Conservation (phyloP, 768 basidiomycete species). For the Gloeostereum incarnatum region DNA sequence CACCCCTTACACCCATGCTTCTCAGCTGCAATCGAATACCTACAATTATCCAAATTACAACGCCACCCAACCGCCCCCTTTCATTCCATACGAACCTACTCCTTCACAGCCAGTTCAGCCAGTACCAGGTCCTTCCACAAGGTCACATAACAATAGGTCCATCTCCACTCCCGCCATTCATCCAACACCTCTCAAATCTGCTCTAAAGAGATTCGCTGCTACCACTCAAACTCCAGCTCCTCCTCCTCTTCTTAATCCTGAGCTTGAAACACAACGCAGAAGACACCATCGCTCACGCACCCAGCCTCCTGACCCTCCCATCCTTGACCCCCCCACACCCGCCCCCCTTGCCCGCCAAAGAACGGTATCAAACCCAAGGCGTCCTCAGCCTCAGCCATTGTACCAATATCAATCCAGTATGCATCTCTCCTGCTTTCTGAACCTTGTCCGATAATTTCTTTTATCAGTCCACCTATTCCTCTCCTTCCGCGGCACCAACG, state of each 20-base stretch:
- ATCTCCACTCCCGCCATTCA: conserved; percentile 14
- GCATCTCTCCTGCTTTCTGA: not conserved
- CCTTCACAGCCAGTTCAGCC: not conserved
- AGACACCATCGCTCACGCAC: no score
- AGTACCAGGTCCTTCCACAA: not conserved
- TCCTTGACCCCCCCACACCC: no score
- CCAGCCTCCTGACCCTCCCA: no score
- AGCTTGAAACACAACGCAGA: not conserved
- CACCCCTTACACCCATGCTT: conserved; percentile 6
- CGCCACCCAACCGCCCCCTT: not conserved
- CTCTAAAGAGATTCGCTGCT: conserved; percentile 43
- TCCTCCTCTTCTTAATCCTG: not conserved
- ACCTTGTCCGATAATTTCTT: conserved; percentile 1
- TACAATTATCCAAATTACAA: no score
- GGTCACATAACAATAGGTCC: not conserved
- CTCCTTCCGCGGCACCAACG: conserved; percentile 55
- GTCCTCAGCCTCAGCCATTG: conserved; percentile 1
- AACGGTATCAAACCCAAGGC: conserved; percentile 9
- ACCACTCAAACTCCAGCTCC: conserved; percentile 10
- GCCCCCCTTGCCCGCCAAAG: conserved; percentile 7
- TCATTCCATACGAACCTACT: not conserved
- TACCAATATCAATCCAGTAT: not conserved
- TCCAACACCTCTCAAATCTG: conserved; percentile 34
- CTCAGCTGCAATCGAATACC: conserved; percentile 7
- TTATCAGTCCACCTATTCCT: conserved; percentile 62